Evolutionary conservation across 148 eudicot genomes (phyloP).

Genomic region (Fagopyrum homotropicum): DNA sequence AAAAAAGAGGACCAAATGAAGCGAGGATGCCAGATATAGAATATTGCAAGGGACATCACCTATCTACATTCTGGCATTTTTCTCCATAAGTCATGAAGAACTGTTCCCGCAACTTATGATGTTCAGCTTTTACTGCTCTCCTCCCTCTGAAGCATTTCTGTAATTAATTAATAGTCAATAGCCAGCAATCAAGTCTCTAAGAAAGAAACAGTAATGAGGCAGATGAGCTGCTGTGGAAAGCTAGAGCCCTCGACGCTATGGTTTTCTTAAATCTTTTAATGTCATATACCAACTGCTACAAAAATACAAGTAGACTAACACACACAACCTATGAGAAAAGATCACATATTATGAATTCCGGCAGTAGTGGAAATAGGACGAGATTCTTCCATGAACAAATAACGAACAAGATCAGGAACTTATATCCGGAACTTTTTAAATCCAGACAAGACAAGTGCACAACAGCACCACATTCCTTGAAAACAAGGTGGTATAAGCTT

Average conservation of each 20-base stretch:
- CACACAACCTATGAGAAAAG: not conserved
- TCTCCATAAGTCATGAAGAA: slow-evolving; percentile 66
- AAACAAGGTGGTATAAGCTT: not conserved
- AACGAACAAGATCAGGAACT: not conserved
- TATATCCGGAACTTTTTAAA: not conserved
- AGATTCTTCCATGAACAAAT: not conserved
- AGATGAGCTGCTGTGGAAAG: not conserved
- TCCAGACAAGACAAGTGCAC: not conserved
- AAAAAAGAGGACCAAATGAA: slow-evolving; percentile 5
- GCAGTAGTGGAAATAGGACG: not conserved
- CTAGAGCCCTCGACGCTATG: not conserved
- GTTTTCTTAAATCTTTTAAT: not conserved
- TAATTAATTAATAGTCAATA: slow-evolving; percentile 11
- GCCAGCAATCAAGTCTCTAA: slow-evolving; percentile 5
- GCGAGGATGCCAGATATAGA: not conserved
- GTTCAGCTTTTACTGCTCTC: slow-evolving; percentile 68
- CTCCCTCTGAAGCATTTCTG: slow-evolving; percentile 99
- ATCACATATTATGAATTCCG: not conserved
- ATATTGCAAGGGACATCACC: slow-evolving; percentile 28
- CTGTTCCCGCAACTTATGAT: slow-evolving; percentile 48
- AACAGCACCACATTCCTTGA: not conserved
- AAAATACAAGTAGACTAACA: not conserved
- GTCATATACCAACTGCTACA: not conserved
- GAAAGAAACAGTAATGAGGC: slow-evolving; percentile 3
- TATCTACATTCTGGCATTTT: slow-evolving; percentile 57